These are phyloP conservation scores for Zygosaccharomyces lentus DNA, from an alignment of 805 yeast genomes.

Conservation along the genomic window DNA sequence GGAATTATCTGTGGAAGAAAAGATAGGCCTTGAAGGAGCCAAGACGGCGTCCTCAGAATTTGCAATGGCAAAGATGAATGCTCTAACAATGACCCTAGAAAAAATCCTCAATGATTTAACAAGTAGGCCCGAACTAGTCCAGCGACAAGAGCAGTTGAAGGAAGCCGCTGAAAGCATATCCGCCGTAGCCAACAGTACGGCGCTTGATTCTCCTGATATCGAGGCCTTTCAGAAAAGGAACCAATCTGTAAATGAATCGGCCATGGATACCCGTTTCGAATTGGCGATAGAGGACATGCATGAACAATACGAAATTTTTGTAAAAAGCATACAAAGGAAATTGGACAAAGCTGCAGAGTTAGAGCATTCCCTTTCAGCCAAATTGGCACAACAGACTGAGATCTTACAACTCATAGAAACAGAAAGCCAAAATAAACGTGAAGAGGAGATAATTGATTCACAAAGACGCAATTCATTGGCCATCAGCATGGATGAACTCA, in stretches of 20 bases:
- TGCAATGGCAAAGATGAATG: conserved; percentile 29
- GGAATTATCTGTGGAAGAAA: conserved; percentile 21
- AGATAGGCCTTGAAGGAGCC: conserved; percentile 20
- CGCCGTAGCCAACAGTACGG: conserved; percentile 24
- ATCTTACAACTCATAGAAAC: conserved; percentile 10
- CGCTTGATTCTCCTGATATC: conserved; percentile 5
- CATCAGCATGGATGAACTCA: conserved; percentile 9
- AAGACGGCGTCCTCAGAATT: conserved; percentile 23
- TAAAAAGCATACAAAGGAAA: conserved; percentile 25
- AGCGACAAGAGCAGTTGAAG: not conserved
- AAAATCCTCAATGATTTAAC: conserved; percentile 15
- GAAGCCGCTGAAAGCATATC: not conserved
- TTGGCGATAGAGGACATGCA: conserved; percentile 29
- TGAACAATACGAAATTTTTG: conserved; percentile 29
- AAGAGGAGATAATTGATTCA: not conserved
- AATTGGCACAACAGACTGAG: conserved; percentile 23
- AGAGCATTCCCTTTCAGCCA: conserved; percentile 19
- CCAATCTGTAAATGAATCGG: conserved; percentile 10
- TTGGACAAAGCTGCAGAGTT: conserved; percentile 19
- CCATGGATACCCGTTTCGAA: conserved; percentile 27
- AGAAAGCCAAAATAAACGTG: not conserved
- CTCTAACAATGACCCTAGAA: conserved; percentile 20
- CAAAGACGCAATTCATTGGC: not conserved
- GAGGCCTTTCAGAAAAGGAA: not conserved
- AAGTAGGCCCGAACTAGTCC: not conserved